phyloP scores from a whole-genome alignment of 768 basidiomycete species.

The Tubosaeta sp. region DNA sequence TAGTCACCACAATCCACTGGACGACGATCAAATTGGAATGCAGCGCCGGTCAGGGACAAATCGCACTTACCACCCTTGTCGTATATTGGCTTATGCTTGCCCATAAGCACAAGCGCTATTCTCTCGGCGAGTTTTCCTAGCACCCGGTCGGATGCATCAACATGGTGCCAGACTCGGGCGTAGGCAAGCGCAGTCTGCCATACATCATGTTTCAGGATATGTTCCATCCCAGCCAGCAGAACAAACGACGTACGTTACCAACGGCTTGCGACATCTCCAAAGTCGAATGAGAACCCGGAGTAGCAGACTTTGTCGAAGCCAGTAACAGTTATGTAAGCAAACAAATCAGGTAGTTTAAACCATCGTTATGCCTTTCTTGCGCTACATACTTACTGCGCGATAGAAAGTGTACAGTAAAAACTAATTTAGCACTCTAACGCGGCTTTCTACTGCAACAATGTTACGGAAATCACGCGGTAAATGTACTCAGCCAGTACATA shows the following conservation, averaged over 20 bases:
- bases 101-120: conserved; percentile 95
- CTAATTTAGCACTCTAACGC: too few species aligned
- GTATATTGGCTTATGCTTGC: conserved; percentile 97
- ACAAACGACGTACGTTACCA: conserved; percentile 58
- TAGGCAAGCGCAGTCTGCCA: conserved; percentile 89
- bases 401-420: too few species aligned
- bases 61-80: conserved; percentile 74
- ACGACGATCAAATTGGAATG: neutral
- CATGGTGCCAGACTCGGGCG: conserved; percentile 94
- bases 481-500: too few species aligned
- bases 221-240: neutral
- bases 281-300: neutral
- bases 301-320: neutral
- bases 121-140: conserved; percentile 92
- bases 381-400: too few species aligned
- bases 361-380: neutral
- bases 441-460: too few species aligned
- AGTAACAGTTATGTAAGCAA: neutral
- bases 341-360: neutral
- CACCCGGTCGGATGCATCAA: conserved; percentile 85
- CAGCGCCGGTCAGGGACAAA: neutral
- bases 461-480: too few species aligned
- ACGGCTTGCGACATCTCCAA: conserved; percentile 73
- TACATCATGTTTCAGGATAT: neutral
- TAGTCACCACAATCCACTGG: conserved; percentile 97